These are phyloP conservation scores for Penicillium coprophilum DNA, from an alignment of 495 filamentous ascomycete genomes.

Conservation along the genomic window DNA sequence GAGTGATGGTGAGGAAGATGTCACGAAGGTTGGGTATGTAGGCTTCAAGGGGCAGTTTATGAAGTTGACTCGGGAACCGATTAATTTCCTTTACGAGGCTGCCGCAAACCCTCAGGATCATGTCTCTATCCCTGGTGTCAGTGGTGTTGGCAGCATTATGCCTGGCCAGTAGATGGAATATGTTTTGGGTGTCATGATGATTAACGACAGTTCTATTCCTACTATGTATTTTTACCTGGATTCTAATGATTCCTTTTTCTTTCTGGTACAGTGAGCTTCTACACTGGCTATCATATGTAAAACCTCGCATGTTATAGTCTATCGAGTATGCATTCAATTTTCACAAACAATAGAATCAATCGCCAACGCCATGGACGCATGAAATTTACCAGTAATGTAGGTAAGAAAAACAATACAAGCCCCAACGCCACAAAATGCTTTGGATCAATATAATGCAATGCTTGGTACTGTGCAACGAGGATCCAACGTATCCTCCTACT, in stretches of 20 bases:
- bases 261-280: neutral
- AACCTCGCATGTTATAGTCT: constrained; percentile 1
- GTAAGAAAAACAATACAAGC: neutral
- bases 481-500: constrained; percentile 8
- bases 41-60: constrained; percentile 94
- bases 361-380: constrained; percentile 29
- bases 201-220: constrained; percentile 5
- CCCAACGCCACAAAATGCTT: constrained; percentile 22
- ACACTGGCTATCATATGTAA: neutral
- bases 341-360: constrained; percentile 9
- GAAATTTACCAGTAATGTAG: constrained; percentile 4
- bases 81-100: constrained; percentile 87
- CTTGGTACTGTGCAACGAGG: constrained; percentile 2
- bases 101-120: constrained; percentile 91
- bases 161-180: constrained; percentile 38
- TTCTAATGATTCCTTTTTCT: neutral
- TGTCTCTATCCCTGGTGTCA: constrained; percentile 50
- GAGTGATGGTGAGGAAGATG: constrained; percentile 67
- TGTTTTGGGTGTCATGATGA: constrained; percentile 5
- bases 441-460: constrained; percentile 17
- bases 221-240: constrained; percentile 1
- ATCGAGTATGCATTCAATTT: constrained; percentile 10
- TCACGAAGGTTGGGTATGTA: constrained; percentile 76
- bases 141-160: constrained; percentile 39
- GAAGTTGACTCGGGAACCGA: constrained; percentile 76